These are phyloP conservation scores for Diutina sp. DNA, from an alignment of 1,139 yeast genomes.

Conservation along the genomic window DNA sequence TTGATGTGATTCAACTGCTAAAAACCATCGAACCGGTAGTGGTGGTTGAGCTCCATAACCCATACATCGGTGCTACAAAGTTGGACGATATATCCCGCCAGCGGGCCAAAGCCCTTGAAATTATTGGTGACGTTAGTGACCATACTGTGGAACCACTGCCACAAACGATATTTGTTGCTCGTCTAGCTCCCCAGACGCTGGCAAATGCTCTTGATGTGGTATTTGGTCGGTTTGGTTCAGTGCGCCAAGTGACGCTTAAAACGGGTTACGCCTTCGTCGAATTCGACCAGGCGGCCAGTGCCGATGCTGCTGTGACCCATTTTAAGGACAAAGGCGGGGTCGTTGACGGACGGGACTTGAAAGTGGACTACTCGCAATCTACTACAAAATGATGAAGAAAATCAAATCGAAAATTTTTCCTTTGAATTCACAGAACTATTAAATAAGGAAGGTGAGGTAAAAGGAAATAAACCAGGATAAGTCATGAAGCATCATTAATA, in stretches of 20 bases:
- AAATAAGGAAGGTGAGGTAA: conserved; percentile 3
- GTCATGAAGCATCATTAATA: conserved; percentile 1
- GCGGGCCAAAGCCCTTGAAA: conserved; percentile 45
- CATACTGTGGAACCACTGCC: conserved; percentile 52
- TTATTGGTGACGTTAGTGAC: conserved; percentile 52
- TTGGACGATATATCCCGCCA: not conserved
- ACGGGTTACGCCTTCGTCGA: conserved; percentile 50
- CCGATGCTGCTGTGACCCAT: conserved; percentile 43
- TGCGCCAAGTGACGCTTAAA: conserved; percentile 9
- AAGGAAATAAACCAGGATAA: conserved; percentile 1
- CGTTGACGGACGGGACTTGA: conserved; percentile 51
- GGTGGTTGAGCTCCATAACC: not conserved
- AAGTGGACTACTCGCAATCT: conserved; percentile 61
- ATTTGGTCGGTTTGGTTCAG: conserved; percentile 47
- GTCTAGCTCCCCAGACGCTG: conserved; percentile 46
- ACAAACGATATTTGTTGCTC: conserved; percentile 47
- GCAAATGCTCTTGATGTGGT: conserved; percentile 40
- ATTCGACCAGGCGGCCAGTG: conserved; percentile 29
- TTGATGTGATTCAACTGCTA: conserved; percentile 14
- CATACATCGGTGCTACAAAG: not conserved
- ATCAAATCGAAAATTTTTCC: not conserved
- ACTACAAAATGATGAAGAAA: conserved; percentile 7
- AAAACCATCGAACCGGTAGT: conserved; percentile 18
- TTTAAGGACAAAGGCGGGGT: conserved; percentile 32
- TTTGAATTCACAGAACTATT: not conserved